phyloP scores from a whole-genome alignment of 306 rosid species.

The Delonix regia region DNA sequence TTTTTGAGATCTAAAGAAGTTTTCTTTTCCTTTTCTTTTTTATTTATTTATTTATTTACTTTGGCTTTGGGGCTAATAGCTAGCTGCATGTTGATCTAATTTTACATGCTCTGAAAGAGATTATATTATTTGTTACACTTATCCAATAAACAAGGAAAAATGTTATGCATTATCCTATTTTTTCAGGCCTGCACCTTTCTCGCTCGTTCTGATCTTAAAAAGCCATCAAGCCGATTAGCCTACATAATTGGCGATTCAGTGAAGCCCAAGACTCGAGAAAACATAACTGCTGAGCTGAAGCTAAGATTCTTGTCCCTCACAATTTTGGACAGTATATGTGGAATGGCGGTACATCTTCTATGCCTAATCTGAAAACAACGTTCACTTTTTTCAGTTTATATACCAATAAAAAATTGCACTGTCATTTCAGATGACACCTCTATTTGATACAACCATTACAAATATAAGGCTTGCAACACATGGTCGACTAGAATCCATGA shows the following conservation, averaged over 20 bases:
- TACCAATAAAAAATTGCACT: slow-evolving; percentile 24
- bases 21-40: too few relatives aligned
- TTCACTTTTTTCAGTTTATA: slow-evolving; percentile 4
- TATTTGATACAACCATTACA: slow-evolving; percentile 84
- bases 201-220: slow-evolving; percentile 86
- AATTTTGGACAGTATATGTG: slow-evolving; percentile 86
- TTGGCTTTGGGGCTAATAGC: too few relatives aligned
- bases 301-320: slow-evolving; percentile 84
- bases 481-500: slow-evolving; percentile 85
- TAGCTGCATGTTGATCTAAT: slow-evolving; percentile 4
- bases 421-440: slow-evolving; percentile 84
- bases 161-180: slow-evolving; percentile 26
- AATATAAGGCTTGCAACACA: slow-evolving; percentile 94
- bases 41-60: too few relatives aligned
- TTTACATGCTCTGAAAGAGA: slow-evolving; percentile 7
- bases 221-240: slow-evolving; percentile 82
- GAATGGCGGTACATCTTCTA: slow-evolving; percentile 66
- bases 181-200: slow-evolving; percentile 92
- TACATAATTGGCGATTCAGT: slow-evolving; percentile 78
- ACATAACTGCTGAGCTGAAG: slow-evolving; percentile 91
- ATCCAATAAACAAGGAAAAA: neutral
- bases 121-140: slow-evolving; percentile 9
- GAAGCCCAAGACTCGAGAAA: slow-evolving; percentile 85
- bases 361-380: slow-evolving; percentile 31
- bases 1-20: neutral